phyloP scores from a whole-genome alignment of 1,139 yeast species.

The Kodamaea alishanica region DNA sequence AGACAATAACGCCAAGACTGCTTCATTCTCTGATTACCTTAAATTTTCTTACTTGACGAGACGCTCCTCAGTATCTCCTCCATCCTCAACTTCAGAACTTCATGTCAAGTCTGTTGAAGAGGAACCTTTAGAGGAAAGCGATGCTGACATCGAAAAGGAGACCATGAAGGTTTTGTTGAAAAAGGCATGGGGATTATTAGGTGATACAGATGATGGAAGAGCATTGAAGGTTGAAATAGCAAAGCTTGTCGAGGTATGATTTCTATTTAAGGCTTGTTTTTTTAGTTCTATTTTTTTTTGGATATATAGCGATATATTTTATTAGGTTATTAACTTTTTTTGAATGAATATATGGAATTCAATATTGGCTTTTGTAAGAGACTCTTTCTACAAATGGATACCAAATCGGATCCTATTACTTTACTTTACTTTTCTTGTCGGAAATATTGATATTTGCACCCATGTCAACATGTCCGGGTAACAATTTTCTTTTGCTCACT shows the following conservation, averaged over 20 bases:
- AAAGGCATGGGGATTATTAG: constrained; percentile 24
- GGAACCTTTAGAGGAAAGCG: constrained; percentile 7
- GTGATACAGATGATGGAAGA: constrained; percentile 13
- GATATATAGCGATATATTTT: constrained; percentile 3
- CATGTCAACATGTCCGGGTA: constrained; percentile 13
- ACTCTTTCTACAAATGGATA: no score
- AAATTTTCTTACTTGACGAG: constrained; percentile 21
- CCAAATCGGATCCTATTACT: neutral
- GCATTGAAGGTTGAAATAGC: constrained; percentile 14
- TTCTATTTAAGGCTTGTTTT: constrained; percentile 1
- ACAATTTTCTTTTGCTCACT: constrained; percentile 1
- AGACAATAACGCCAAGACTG: constrained; percentile 13
- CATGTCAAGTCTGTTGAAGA: constrained; percentile 3
- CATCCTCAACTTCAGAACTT: constrained; percentile 4
- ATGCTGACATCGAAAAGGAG: constrained; percentile 25
- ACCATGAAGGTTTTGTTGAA: constrained; percentile 23
- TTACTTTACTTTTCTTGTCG: no score
- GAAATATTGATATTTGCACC: neutral
- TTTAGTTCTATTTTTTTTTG: constrained; percentile 3
- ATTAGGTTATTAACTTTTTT: neutral
- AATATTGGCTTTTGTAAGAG: neutral
- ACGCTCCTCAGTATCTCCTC: constrained; percentile 4
- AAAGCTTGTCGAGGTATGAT: constrained; percentile 10
- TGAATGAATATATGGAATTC: no score
- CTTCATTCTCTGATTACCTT: constrained; percentile 23